phyloP scores from a whole-genome alignment of 78 protist genomes.

The Neovahlkampfia damariscottae region DNA sequence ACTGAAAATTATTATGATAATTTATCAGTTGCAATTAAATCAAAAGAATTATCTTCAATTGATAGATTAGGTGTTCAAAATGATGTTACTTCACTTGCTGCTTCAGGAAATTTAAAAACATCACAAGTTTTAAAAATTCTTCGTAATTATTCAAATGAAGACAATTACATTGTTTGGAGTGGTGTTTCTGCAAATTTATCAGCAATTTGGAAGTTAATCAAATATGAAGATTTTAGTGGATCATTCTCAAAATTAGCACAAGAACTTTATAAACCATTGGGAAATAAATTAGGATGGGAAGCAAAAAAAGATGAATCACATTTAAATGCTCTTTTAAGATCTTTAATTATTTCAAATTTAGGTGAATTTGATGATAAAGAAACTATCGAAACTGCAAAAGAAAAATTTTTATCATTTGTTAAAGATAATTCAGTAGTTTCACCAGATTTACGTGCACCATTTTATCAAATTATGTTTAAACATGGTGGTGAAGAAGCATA shows the following conservation, averaged over 20 bases:
- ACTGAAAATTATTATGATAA: background rate
- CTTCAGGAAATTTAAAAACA: background rate
- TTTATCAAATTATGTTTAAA: background rate
- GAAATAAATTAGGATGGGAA: slow-evolving; percentile 22
- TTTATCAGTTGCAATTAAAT: background rate
- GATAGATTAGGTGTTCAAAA: slow-evolving; percentile 13
- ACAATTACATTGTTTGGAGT: background rate
- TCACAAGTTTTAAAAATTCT: slow-evolving; percentile 25
- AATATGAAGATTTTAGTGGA: background rate
- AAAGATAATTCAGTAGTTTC: background rate
- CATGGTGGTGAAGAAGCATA: background rate
- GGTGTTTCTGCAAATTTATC: background rate
- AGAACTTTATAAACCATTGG: background rate
- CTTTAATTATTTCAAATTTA: background rate
- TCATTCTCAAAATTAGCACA: background rate
- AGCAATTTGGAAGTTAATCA: background rate
- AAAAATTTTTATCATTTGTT: background rate
- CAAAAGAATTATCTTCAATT: slow-evolving; percentile 1
- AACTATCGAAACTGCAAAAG: background rate
- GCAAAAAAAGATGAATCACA: background rate
- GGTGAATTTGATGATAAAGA: background rate
- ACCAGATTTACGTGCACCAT: background rate
- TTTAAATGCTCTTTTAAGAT: background rate
- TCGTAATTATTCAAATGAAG: background rate
- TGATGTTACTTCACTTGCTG: slow-evolving; percentile 11